Conservation (phyloP, 23 red algal genomes). For the Gracilaria domingensis region DNA sequence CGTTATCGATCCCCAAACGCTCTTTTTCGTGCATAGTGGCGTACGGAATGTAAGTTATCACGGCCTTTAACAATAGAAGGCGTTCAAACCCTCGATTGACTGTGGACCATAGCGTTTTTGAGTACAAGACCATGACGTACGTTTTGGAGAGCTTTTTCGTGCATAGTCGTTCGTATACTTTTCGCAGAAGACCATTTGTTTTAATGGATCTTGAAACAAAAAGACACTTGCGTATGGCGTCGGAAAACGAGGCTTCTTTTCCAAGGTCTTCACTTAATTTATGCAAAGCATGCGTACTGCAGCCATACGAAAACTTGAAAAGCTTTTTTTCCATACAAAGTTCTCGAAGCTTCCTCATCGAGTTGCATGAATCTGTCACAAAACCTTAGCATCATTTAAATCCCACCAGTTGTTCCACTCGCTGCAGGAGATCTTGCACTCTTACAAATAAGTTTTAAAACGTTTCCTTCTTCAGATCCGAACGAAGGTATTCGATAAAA, state of each 20-base stretch:
- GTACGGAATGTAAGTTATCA: background rate
- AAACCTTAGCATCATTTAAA: background rate
- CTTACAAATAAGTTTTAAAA: background rate
- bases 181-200: background rate
- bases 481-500: background rate
- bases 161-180: background rate
- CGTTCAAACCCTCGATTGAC: background rate
- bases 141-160: background rate
- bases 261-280: background rate
- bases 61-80: background rate
- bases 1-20: background rate
- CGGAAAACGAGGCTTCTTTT: background rate
- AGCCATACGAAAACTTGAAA: background rate
- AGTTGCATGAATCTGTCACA: background rate
- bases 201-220: background rate
- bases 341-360: background rate
- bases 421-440: background rate
- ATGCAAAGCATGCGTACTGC: background rate
- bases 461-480: background rate
- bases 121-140: background rate
- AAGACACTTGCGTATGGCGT: background rate
- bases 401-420: background rate
- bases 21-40: background rate
- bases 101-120: background rate
- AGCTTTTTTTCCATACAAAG: background rate